Conservation (phyloP, 345 rosid genomes). For the Orychophragmus violaceus region DNA sequence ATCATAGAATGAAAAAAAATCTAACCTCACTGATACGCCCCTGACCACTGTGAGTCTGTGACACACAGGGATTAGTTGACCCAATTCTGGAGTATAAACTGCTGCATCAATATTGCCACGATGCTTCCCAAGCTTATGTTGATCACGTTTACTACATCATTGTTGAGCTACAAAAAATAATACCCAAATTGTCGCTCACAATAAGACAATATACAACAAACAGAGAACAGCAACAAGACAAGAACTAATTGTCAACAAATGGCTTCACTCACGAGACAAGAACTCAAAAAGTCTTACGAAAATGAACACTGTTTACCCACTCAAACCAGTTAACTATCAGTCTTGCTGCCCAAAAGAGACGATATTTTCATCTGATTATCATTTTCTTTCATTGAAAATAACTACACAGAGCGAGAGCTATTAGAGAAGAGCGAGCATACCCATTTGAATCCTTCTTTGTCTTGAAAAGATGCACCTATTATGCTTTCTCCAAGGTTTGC, state of each 20-base stretch:
- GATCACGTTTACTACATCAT: slow-evolving; percentile 82
- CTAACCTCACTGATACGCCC: neutral
- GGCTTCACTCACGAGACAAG: neutral
- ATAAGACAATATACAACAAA: too few relatives aligned
- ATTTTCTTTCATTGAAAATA: neutral
- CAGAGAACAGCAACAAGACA: too few relatives aligned
- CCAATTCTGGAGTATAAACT: slow-evolving; percentile 43
- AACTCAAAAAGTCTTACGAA: neutral
- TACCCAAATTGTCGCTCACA: neutral
- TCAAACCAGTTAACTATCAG: too few relatives aligned
- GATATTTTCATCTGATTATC: neutral
- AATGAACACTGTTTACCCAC: too few relatives aligned
- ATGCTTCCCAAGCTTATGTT: slow-evolving; percentile 87
- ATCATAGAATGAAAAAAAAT: neutral
- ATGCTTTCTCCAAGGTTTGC: slow-evolving; percentile 93
- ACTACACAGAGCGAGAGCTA: neutral
- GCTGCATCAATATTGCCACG: slow-evolving; percentile 72
- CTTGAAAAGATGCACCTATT: slow-evolving; percentile 85
- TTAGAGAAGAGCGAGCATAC: slow-evolving; percentile 33
- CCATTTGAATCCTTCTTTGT: slow-evolving; percentile 83
- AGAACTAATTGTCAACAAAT: too few relatives aligned
- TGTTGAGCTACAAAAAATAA: slow-evolving; percentile 70
- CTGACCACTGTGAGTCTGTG: neutral
- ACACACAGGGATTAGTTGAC: too few relatives aligned
- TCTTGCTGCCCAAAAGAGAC: too few relatives aligned